Evolutionary conservation across 176 grass and related monocot species (phyloP).

Genomic region (Areca catechu): DNA sequence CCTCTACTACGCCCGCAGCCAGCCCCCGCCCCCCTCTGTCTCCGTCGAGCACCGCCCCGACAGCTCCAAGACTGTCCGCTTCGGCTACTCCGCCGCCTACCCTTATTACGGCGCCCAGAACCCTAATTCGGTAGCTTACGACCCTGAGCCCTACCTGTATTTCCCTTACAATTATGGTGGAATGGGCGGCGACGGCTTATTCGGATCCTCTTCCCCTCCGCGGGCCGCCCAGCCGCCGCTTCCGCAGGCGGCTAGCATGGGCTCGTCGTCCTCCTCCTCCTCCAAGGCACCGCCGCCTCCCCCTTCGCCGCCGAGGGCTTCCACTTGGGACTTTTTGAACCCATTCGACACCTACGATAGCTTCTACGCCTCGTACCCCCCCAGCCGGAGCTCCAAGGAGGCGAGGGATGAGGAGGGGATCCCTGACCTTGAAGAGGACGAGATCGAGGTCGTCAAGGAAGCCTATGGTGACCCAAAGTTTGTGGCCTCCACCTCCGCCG

Average conservation of each 20-base stretch:
- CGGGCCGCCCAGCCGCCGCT: neutral
- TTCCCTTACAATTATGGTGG: constrained; percentile 2
- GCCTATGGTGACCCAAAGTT: constrained; percentile 21
- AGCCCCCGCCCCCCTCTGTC: constrained; percentile 45
- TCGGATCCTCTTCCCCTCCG: neutral
- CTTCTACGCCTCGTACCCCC: constrained; percentile 40
- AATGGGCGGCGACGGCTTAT: constrained; percentile 1
- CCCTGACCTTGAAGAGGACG: constrained; percentile 72
- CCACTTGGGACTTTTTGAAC: constrained; percentile 82
- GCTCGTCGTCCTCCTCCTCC: too few relatives aligned
- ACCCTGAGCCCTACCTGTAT: neutral
- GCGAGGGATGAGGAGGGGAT: constrained; percentile 95
- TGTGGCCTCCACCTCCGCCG: constrained; percentile 5
- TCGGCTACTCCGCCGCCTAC: constrained; percentile 22
- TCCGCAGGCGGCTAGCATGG: neutral
- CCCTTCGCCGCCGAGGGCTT: constrained; percentile 53
- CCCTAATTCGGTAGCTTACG: too few relatives aligned
- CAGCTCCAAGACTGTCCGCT: constrained; percentile 28
- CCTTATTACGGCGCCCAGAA: constrained; percentile 17
- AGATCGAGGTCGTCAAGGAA: constrained; percentile 40
- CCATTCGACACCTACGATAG: constrained; percentile 53
- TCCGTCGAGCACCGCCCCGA: constrained; percentile 33
- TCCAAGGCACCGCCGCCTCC: constrained; percentile 16
- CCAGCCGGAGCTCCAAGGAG: constrained; percentile 76
- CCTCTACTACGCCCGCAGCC: constrained; percentile 54